Percentiles rank a stretch among this genome's conserved stretches.
Conservation (phyloP, 257 asterid genomes). For the Marsdenia floribunda region DNA sequence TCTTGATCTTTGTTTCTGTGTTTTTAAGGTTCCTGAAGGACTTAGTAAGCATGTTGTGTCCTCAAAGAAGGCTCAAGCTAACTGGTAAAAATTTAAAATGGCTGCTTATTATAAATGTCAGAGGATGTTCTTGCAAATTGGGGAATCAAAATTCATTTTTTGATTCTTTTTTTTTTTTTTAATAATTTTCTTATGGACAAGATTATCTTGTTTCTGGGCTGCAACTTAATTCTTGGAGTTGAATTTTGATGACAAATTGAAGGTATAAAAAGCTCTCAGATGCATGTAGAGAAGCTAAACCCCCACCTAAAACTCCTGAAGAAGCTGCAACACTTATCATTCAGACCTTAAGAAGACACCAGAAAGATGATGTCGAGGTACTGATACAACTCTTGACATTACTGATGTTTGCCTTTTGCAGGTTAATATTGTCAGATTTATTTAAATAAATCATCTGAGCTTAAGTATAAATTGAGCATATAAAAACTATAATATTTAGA, state of each 20-base stretch:
- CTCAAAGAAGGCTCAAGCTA: slow-evolving; percentile 79
- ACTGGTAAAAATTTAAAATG: slow-evolving; percentile 47
- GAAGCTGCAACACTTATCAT: slow-evolving; percentile 81
- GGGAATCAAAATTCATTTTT: neutral
- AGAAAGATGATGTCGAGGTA: slow-evolving; percentile 94
- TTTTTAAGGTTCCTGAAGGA: slow-evolving; percentile 75
- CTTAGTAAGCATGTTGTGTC: slow-evolving; percentile 66
- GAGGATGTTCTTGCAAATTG: neutral
- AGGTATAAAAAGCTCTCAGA: slow-evolving; percentile 85
- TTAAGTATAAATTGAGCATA: no score
- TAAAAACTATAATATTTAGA: no score
- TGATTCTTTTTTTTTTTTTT: neutral
- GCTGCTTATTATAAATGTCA: neutral
- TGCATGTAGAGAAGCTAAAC: slow-evolving; percentile 89
- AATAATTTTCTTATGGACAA: neutral
- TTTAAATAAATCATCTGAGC: no score
- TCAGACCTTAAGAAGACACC: slow-evolving; percentile 70
- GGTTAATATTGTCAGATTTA: no score
- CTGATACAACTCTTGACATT: neutral
- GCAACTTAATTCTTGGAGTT: neutral
- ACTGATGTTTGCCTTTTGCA: neutral
- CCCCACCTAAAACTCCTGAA: slow-evolving; percentile 83
- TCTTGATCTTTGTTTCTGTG: neutral
- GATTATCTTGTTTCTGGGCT: neutral
- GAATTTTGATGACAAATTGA: slow-evolving; percentile 18